phyloP scores from a whole-genome alignment of 164 flowering plant genomes.

The Cinnamomum chago region DNA sequence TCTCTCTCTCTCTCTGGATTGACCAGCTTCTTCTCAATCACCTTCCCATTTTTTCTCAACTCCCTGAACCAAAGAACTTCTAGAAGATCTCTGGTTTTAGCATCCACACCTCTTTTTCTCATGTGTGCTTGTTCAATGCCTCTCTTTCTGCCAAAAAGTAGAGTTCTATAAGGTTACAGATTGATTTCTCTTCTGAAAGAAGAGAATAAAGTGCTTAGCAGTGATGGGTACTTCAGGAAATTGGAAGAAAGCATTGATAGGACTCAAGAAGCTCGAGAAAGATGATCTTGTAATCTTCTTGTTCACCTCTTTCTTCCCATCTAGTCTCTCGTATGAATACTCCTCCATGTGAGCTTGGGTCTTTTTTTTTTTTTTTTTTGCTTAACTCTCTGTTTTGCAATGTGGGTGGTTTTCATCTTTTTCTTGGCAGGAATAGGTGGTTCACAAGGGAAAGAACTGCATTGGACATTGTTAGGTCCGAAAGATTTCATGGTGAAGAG shows the following conservation, averaged over 20 bases:
- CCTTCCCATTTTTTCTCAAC: too few species aligned
- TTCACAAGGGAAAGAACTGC: not conserved
- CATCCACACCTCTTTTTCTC: not conserved
- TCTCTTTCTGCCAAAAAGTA: not conserved
- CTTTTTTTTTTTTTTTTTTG: not conserved
- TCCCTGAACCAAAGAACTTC: too few species aligned
- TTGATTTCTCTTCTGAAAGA: not conserved
- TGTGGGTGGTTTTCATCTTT: not conserved
- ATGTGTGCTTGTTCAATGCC: not conserved
- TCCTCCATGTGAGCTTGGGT: not conserved
- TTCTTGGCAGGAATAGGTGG: not conserved
- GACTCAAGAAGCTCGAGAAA: not conserved
- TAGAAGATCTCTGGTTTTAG: not conserved
- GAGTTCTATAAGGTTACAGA: not conserved
- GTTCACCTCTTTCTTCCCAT: not conserved
- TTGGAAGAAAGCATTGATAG: not conserved
- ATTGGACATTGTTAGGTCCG: not conserved
- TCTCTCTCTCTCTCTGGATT: not conserved
- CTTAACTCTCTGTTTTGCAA: not conserved
- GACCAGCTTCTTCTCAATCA: too few species aligned
- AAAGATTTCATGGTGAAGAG: not conserved
- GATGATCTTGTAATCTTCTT: not conserved
- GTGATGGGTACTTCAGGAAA: not conserved
- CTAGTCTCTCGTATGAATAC: not conserved
- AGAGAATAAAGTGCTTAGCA: not conserved